Percentiles rank a stretch among this genome's conserved stretches.
Conservation (phyloP, 371 early-diverging fungal species). For the Mucor lusitanicus region DNA sequence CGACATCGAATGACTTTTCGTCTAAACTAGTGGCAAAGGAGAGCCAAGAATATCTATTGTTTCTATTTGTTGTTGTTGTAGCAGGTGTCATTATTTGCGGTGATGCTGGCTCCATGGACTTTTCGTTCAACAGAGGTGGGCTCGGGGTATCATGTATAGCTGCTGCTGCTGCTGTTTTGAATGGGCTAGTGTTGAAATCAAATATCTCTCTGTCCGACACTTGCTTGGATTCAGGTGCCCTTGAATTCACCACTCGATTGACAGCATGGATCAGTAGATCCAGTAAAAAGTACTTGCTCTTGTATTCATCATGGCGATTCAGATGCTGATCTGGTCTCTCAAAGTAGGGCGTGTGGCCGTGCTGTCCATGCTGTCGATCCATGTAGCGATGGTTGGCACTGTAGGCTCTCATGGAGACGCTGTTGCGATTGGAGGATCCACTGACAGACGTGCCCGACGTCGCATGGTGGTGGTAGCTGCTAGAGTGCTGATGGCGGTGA, state of each 20-base stretch:
- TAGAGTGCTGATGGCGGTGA: not conserved
- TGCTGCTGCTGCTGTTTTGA: not conserved
- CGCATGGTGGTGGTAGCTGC: not conserved
- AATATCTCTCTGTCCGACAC: constrained; percentile 9
- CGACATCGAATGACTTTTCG: not conserved
- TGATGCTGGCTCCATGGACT: not conserved
- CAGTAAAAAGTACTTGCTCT: constrained; percentile 19
- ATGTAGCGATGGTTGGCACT: constrained; percentile 21
- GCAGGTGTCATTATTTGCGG: not conserved
- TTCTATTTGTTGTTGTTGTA: not conserved
- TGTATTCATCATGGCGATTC: not conserved
- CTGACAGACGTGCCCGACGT: constrained; percentile 18
- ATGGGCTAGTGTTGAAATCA: not conserved
- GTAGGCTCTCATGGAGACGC: constrained; percentile 16
- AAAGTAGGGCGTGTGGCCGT: not conserved
- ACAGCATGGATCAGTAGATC: constrained; percentile 27
- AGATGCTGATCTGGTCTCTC: constrained; percentile 1
- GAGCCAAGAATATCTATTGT: constrained; percentile 17
- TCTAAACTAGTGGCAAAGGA: constrained; percentile 8
- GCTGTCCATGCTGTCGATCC: constrained; percentile 7
- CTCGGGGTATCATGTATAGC: not conserved
- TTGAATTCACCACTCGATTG: constrained; percentile 37
- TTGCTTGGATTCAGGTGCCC: constrained; percentile 31
- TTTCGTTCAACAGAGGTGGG: not conserved
- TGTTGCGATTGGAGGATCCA: constrained; percentile 30